These are phyloP conservation scores for Tetradesmus lagerheimii DNA, from an alignment of 139 green algal species.

Conservation along the genomic window DNA sequence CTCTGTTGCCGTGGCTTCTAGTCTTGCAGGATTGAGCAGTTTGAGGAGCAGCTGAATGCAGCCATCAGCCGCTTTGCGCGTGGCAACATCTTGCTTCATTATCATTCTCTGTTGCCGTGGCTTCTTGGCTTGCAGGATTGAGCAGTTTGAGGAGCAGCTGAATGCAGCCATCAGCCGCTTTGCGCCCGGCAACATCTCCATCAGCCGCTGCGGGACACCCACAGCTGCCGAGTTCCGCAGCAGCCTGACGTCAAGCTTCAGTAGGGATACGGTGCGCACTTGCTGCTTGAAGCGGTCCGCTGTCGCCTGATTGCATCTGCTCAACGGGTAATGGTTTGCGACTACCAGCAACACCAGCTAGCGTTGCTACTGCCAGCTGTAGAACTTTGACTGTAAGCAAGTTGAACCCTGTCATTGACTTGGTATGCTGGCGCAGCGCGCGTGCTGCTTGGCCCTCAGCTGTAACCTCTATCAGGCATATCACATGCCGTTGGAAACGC, in stretches of 20 bases:
- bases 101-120: background rate
- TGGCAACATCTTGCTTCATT: background rate
- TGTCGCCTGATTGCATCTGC: no score
- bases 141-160: slow-evolving; percentile 45
- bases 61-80: slow-evolving; percentile 39
- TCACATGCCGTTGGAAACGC: no score
- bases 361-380: no score
- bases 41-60: slow-evolving; percentile 43
- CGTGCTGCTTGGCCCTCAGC: no score
- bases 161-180: slow-evolving; percentile 42
- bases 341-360: no score
- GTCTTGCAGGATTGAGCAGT: slow-evolving; percentile 31
- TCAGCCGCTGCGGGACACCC: background rate
- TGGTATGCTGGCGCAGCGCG: no score
- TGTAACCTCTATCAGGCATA: no score
- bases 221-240: background rate
- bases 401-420: no score
- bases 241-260: background rate
- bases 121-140: background rate
- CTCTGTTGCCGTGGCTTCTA: background rate
- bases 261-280: background rate
- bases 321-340: no score
- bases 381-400: no score
- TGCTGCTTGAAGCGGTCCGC: no score
- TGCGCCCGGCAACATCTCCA: slow-evolving; percentile 8